phyloP scores from a whole-genome alignment of 257 asterid species.

The Plantago elongata region DNA sequence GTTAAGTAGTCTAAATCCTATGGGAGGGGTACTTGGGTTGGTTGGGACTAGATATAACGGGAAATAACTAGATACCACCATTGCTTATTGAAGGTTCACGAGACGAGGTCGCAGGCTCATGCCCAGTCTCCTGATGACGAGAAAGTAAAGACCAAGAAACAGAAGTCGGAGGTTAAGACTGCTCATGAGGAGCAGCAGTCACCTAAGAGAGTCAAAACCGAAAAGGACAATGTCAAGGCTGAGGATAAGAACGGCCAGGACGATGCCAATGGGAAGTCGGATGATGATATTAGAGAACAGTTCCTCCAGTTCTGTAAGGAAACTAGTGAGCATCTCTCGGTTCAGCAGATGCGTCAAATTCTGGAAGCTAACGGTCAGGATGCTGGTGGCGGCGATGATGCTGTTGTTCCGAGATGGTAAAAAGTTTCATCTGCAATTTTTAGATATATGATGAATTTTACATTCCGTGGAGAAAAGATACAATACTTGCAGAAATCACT shows the following conservation, averaged over 20 bases:
- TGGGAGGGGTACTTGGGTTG: too few species aligned
- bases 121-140: constrained; percentile 46
- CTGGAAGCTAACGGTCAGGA: constrained; percentile 65
- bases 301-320: constrained; percentile 60
- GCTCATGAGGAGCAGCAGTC: constrained; percentile 34
- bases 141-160: constrained; percentile 59
- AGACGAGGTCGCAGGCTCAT: constrained; percentile 45
- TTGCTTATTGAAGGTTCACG: constrained; percentile 41
- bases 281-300: constrained; percentile 38
- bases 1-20: too few species aligned
- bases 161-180: constrained; percentile 55
- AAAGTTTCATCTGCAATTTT: background rate
- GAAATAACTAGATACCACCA: background rate
- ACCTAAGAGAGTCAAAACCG: constrained; percentile 52
- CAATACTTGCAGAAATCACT: too few species aligned
- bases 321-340: constrained; percentile 55
- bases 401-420: constrained; percentile 84
- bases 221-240: constrained; percentile 12
- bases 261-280: constrained; percentile 28
- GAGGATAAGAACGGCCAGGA: constrained; percentile 21
- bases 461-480: too few species aligned
- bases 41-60: too few species aligned
- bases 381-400: constrained; percentile 47
- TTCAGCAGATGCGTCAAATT: constrained; percentile 69
- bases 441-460: too few species aligned